These are phyloP conservation scores for Spathaspora hagerdaliae DNA, from an alignment of 805 yeast genomes.

Conservation along the genomic window DNA sequence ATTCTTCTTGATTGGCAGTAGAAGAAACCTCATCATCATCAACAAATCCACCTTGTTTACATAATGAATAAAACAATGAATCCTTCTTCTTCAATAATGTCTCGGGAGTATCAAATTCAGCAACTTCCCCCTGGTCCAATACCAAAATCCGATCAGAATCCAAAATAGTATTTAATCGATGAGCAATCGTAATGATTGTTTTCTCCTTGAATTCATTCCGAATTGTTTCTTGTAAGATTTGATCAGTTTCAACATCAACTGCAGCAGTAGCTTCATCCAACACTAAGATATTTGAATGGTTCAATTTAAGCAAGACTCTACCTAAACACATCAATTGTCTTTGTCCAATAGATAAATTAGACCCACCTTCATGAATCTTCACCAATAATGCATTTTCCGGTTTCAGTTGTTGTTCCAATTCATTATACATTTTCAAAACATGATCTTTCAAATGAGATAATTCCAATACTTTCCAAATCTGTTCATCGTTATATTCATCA, in stretches of 20 bases:
- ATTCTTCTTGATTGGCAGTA: no score
- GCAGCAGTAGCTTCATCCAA: slow-evolving; percentile 89
- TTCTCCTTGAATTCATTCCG: slow-evolving; percentile 70
- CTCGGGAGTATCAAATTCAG: slow-evolving; percentile 71
- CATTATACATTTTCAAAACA: slow-evolving; percentile 33
- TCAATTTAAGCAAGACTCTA: slow-evolving; percentile 65
- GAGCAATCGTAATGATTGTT: slow-evolving; percentile 82
- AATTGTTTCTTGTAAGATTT: slow-evolving; percentile 72
- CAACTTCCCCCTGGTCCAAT: slow-evolving; percentile 68
- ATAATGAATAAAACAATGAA: slow-evolving; percentile 74
- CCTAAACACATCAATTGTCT: slow-evolving; percentile 69
- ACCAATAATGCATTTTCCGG: slow-evolving; percentile 29
- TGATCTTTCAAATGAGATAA: slow-evolving; percentile 41
- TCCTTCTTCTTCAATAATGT: slow-evolving; percentile 61
- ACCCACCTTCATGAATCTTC: slow-evolving; percentile 40
- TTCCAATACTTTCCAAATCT: slow-evolving; percentile 40
- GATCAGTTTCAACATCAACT: slow-evolving; percentile 81
- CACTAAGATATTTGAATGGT: slow-evolving; percentile 55
- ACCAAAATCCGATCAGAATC: slow-evolving; percentile 78
- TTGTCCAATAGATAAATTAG: slow-evolving; percentile 51
- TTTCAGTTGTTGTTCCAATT: slow-evolving; percentile 18
- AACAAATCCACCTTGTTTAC: slow-evolving; percentile 74
- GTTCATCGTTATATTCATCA: slow-evolving; percentile 28
- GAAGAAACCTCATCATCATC: slow-evolving; percentile 15
- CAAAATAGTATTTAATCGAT: slow-evolving; percentile 76